Conservation (phyloP, 1,284 basidiomycete genomes). For the Trametes versicolor region DNA sequence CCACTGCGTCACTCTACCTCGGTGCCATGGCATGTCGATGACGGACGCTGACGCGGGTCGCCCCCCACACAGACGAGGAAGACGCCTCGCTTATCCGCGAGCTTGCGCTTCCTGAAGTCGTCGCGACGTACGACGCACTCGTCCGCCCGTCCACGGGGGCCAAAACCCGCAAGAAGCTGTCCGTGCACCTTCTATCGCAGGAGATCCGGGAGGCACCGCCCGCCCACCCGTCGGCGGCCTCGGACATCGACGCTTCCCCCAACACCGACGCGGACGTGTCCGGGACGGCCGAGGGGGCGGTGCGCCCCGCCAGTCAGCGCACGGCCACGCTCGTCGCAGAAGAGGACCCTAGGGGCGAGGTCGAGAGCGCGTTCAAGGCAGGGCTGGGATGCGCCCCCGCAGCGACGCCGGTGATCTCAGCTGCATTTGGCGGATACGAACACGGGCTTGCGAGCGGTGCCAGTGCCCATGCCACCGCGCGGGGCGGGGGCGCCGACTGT, state of each 20-base stretch:
- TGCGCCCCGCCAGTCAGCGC: constrained; percentile 3
- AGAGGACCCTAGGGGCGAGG: constrained; percentile 21
- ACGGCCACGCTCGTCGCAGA: constrained; percentile 2
- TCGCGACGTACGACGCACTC: constrained; percentile 37
- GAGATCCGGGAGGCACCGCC: constrained; percentile 25
- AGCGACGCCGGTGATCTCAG: constrained; percentile 32
- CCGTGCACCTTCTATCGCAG: constrained; percentile 42
- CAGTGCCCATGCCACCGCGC: constrained; percentile 5
- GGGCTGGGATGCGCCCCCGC: constrained; percentile 37
- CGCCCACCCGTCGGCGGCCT: constrained; percentile 2
- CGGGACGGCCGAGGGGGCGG: constrained; percentile 6
- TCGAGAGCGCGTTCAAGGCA: constrained; percentile 36
- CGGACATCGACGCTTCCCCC: constrained; percentile 3
- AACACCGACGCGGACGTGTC: neutral
- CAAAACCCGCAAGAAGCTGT: constrained; percentile 40
- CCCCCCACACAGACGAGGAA: constrained; percentile 35
- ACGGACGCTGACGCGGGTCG: neutral
- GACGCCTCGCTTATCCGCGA: constrained; percentile 37
- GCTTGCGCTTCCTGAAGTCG: constrained; percentile 36
- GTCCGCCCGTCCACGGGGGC: constrained; percentile 35
- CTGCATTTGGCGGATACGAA: constrained; percentile 27
- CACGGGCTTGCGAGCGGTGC: neutral
- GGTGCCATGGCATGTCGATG: neutral
- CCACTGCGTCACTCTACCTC: neutral
- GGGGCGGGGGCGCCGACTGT: neutral